A percentile compares a stretch with the other conserved stretches of the same genome.
phyloP scores from a whole-genome alignment of 2,329 filamentous ascomycete genomes.

The Hymenoscyphus linearis region DNA sequence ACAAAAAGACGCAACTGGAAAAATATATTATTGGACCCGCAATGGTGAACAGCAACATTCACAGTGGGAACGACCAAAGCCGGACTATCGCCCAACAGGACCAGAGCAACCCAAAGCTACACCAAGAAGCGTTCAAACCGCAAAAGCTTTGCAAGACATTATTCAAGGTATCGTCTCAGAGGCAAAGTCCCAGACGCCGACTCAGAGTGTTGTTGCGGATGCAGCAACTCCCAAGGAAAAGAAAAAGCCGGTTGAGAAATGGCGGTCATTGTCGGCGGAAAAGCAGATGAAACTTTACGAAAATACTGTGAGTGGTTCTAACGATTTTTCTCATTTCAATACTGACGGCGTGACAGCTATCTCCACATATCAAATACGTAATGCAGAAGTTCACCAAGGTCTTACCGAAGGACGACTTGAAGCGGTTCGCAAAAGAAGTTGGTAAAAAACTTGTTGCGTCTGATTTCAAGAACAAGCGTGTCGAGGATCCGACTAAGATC shows the following conservation, averaged over 20 bases:
- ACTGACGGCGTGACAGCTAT: constrained; percentile 52
- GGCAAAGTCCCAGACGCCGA: constrained; percentile 40
- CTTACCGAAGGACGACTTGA: constrained; percentile 72
- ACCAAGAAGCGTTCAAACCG: constrained; percentile 41
- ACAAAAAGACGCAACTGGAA: constrained; percentile 65
- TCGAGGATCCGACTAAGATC: constrained; percentile 74
- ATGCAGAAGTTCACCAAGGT: constrained; percentile 83
- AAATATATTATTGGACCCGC: constrained; percentile 80
- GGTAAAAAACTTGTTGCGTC: constrained; percentile 86
- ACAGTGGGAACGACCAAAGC: constrained; percentile 64
- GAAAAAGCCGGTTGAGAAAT: constrained; percentile 63
- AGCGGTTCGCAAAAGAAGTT: constrained; percentile 60
- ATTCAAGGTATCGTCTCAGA: constrained; percentile 71
- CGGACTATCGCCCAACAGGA: constrained; percentile 25
- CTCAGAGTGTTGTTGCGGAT: constrained; percentile 55
- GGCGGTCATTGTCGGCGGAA: constrained; percentile 64
- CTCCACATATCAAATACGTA: constrained; percentile 78
- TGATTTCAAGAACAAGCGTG: constrained; percentile 86
- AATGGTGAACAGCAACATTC: constrained; percentile 77
- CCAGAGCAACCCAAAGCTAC: constrained; percentile 52
- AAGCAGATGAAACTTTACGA: constrained; percentile 96
- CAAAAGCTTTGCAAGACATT: constrained; percentile 74
- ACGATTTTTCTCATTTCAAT: not conserved
- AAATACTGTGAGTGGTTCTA: constrained; percentile 64
- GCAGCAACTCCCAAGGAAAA: constrained; percentile 48